A percentile compares a stretch with the other conserved stretches of the same genome.
Evolutionary conservation across 331 rosid species (phyloP).

Genomic region (Acacia pycnantha): DNA sequence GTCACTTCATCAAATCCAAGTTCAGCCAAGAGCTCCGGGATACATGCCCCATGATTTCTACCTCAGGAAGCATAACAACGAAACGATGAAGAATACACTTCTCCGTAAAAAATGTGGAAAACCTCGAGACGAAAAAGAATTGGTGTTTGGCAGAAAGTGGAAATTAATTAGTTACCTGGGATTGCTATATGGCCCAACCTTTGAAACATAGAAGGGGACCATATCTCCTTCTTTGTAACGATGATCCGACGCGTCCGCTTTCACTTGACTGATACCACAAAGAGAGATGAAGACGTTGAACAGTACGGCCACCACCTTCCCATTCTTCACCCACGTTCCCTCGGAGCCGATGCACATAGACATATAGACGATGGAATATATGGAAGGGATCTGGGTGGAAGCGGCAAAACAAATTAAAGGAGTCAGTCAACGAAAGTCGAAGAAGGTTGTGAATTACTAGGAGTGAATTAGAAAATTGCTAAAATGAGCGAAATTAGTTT

Average conservation of each 20-base stretch:
- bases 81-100: not conserved
- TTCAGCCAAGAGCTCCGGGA: not conserved
- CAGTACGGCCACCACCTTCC: conserved; percentile 29
- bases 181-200: conserved; percentile 81
- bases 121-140: not conserved
- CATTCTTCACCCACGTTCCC: conserved; percentile 29
- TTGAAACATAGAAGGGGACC: conserved; percentile 79
- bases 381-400: not conserved
- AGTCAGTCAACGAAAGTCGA: not conserved
- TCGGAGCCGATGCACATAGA: not conserved
- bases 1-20: not conserved
- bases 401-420: not conserved
- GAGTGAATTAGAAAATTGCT: not conserved
- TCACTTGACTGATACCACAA: conserved; percentile 39
- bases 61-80: not conserved
- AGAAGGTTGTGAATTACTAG: not conserved
- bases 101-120: not conserved
- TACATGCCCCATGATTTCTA: not conserved
- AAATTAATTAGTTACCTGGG: conserved; percentile 52
- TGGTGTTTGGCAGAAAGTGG: not conserved
- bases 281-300: conserved; percentile 32
- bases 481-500: not conserved
- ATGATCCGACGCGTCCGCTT: conserved; percentile 66
- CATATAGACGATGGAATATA: not conserved
- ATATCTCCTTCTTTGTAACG: conserved; percentile 64